Evolutionary conservation across 257 asterid species (phyloP), one percentile per base, ranked within the genome.

Genomic region (Oldenlandia corymbosa): DNA sequence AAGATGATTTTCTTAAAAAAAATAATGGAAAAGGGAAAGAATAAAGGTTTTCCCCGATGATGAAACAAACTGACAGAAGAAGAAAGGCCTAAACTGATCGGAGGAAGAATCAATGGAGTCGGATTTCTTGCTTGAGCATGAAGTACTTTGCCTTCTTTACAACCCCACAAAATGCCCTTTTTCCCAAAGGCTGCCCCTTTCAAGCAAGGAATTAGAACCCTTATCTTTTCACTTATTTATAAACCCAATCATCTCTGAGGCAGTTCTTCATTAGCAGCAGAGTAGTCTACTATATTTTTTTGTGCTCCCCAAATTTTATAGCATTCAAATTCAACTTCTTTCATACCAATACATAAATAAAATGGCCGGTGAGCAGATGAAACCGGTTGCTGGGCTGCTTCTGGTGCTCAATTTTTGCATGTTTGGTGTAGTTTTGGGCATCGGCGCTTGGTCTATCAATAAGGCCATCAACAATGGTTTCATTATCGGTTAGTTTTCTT

Each of bases 371-470:
- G 81, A 46, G 34, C 80, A 67, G 72, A 71, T 83, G 57, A 83
- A 71, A 66, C 72, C 86, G 7, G 84, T 80, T 2, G 96, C 97
- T 5, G 81, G 83, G 26, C 65, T 85, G 27, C 94, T 92, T 71
- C 64, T 87, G 64, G 53, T 67, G 63, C 99, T 92, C 69, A 89
- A 92, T 77, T 92, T 92, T 68, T 87, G 97, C 84, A 87, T 92
- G 99, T 89, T 83, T 64, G 76, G 68, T 12, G 49, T 87, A 49
- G 77, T 92, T 45, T 58, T 92, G 65, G 90, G 95, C 16, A 89
- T 92, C 55, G 96, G 89, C 36, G 75, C 81, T 26, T 92, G 97
- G 97, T 89, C 96, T 0, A 72, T 79, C 68, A 81, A 92, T 75
- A 79, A 52, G 36, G 97, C 97, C 28, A 89, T 92, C 60, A 82